phyloP scores from a whole-genome alignment of 164 flowering plant genomes.

The Vitis rotundifolia region DNA sequence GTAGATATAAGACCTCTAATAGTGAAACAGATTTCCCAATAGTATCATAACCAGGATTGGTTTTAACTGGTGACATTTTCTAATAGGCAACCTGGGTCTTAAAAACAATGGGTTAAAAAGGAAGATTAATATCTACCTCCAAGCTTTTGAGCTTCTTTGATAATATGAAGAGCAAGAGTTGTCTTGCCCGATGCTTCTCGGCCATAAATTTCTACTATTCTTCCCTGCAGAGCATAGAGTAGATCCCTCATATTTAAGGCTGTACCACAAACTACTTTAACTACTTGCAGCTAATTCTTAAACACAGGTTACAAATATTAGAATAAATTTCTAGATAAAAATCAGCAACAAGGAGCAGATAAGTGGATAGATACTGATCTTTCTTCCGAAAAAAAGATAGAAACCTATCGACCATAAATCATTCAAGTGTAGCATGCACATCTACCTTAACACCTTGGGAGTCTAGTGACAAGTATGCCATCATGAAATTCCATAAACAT shows the following conservation, averaged over 20 bases:
- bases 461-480: background rate
- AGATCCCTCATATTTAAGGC: background rate
- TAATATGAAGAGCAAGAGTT: slow-evolving; percentile 79
- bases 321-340: no score
- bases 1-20: no score
- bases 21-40: no score
- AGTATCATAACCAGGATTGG: no score
- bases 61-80: background rate
- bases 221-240: slow-evolving; percentile 54
- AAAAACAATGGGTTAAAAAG: background rate
- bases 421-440: background rate
- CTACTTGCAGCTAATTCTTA: slow-evolving; percentile 1
- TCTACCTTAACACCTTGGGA: background rate
- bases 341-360: no score
- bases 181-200: slow-evolving; percentile 94
- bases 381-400: background rate
- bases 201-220: slow-evolving; percentile 90
- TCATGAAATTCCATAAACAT: background rate
- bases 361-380: no score
- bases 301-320: no score
- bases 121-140: slow-evolving; percentile 54
- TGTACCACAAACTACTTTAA: background rate
- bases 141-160: slow-evolving; percentile 89
- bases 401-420: background rate
- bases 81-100: background rate